Percentiles rank a stretch among this genome's conserved stretches.
Conservation (phyloP, 139 green algal genomes). For the Coelastrella sp. region DNA sequence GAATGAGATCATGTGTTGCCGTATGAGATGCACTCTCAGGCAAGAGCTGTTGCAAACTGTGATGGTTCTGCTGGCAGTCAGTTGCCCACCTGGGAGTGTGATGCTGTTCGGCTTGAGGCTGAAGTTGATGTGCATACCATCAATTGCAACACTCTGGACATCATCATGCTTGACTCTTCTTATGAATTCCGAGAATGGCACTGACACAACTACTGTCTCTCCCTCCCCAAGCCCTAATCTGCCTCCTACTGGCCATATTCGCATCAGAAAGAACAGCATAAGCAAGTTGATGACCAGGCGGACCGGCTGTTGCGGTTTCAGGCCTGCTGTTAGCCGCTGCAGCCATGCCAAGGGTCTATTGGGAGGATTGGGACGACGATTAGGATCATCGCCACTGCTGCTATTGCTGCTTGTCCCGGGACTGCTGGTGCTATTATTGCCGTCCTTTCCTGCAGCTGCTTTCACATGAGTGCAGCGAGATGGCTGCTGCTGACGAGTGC, state of each 20-base stretch:
- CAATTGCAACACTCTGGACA: slow-evolving; percentile 77
- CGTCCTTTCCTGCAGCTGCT: slow-evolving; percentile 10
- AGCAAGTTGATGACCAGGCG: slow-evolving; percentile 66
- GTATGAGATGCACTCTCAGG: no score
- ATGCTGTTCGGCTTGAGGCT: slow-evolving; percentile 55
- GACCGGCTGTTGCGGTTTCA: slow-evolving; percentile 37
- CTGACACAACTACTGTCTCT: slow-evolving; percentile 52
- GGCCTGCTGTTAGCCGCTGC: background rate
- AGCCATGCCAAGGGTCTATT: slow-evolving; percentile 28
- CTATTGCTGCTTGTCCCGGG: slow-evolving; percentile 6
- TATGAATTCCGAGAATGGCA: slow-evolving; percentile 86
- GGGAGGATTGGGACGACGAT: background rate
- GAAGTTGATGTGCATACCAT: slow-evolving; percentile 75
- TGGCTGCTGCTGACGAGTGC: slow-evolving; percentile 24
- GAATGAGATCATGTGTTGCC: no score
- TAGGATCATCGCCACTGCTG: slow-evolving; percentile 6
- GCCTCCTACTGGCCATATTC: slow-evolving; percentile 69
- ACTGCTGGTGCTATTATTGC: slow-evolving; percentile 37
- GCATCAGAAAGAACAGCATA: slow-evolving; percentile 70
- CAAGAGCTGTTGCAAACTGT: no score
- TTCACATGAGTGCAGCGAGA: no score
- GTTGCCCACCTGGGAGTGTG: slow-evolving; percentile 37
- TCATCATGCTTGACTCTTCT: slow-evolving; percentile 74
- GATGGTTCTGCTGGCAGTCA: no score
- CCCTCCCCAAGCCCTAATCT: slow-evolving; percentile 22